Evolutionary conservation across 1,284 basidiomycete genomes (phyloP), one percentile per base, ranked within the genome.

Genomic region (Ustilago esculenta): DNA sequence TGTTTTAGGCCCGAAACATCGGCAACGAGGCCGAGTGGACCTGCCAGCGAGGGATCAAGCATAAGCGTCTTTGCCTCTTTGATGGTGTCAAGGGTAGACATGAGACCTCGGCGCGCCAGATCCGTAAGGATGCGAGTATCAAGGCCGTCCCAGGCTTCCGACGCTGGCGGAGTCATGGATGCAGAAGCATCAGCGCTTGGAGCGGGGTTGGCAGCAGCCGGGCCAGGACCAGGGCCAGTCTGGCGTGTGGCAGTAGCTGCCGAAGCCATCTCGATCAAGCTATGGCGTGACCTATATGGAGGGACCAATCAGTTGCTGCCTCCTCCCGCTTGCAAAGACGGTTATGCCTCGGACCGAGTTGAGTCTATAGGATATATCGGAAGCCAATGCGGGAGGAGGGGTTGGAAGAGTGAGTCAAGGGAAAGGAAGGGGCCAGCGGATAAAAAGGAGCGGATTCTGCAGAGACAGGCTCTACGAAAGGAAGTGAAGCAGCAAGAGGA

Each of bases 1-100:
- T 97, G 92, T 87, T 97, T 96, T 58, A 98, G 85, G 18, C 93
- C 83, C 1, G 92, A 88, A 0, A 98, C 92, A 77, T 98, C 94
- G 2, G 91, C 93, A 23, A 98, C 88, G 15, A 98, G 86, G 1
- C 94, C 93, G 5, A 99, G 85, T 0, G 95, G 94, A 0, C 95
- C 95, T 2, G 94, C 91, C 10, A 98, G 84, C 3, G 88, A 86
- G 1, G 91, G 86, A 74, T 98, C 94, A 4, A 99, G 87, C 27
- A 98, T 91, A 34, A 99, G 88, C 1, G 95, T 98, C 85, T 98
- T 98, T 45, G 91, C 57, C 33, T 73, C 72, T 15, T 75, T 60
- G 29, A 79, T 76, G 25, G 72, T 55, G 42, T 73, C 73, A 21
- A 79, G 64, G 4, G 64, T 55, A 0, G 59, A 53, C 25, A 70